Percentiles rank a stretch among this genome's conserved stretches.
phyloP scores from a whole-genome alignment of 192 early-diverging fungal genomes.

The Rhizoclosmatium sp. region DNA sequence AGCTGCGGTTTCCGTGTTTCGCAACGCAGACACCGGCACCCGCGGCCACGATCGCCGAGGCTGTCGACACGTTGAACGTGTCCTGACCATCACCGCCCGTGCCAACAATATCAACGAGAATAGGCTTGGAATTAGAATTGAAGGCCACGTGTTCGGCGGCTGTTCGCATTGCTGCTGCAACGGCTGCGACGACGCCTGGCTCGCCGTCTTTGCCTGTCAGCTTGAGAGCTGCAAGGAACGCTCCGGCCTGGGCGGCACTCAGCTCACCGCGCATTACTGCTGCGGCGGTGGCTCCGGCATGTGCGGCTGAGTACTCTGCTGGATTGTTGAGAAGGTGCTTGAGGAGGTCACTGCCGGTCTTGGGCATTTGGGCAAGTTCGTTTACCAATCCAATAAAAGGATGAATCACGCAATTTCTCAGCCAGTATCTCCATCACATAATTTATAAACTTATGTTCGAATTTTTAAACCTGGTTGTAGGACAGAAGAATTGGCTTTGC shows the following conservation, averaged over 20 bases:
- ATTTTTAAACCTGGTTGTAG: no score
- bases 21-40: slow-evolving; percentile 89
- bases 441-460: no score
- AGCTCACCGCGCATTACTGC: slow-evolving; percentile 83
- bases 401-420: no score
- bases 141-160: slow-evolving; percentile 63
- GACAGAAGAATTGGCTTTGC: no score
- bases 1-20: slow-evolving; percentile 95
- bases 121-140: slow-evolving; percentile 34
- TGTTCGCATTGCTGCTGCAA: slow-evolving; percentile 75
- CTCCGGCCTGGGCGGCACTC: slow-evolving; percentile 85
- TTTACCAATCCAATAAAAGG: no score
- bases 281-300: slow-evolving; percentile 66
- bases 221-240: slow-evolving; percentile 83
- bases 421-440: no score
- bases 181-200: slow-evolving; percentile 80
- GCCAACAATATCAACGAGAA: slow-evolving; percentile 88
- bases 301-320: slow-evolving; percentile 60
- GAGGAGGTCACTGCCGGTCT: not conserved
- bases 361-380: no score
- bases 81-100: slow-evolving; percentile 99
- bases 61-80: slow-evolving; percentile 97
- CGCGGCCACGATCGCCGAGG: slow-evolving; percentile 88
- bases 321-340: slow-evolving; percentile 50
- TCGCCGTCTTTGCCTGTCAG: slow-evolving; percentile 74